These are phyloP conservation scores for Trichothecium sympodiale DNA, from an alignment of 2,329 filamentous ascomycete genomes.

Conservation along the genomic window DNA sequence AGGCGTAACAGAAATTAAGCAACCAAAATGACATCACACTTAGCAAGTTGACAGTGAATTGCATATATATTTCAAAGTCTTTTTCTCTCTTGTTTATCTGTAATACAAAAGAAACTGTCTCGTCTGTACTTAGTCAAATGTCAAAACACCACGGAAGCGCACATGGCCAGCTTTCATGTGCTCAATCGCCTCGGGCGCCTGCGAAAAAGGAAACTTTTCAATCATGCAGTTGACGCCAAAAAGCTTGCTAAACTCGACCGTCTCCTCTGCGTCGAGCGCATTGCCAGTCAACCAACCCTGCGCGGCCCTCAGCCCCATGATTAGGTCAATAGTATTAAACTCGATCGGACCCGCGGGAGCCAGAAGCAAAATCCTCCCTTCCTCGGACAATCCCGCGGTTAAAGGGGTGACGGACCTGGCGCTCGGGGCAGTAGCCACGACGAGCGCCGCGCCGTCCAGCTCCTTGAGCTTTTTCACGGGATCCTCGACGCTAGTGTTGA, in stretches of 20 bases:
- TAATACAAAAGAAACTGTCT: no score
- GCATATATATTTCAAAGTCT: no score
- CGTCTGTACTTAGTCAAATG: no score
- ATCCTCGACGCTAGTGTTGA: constrained; percentile 35
- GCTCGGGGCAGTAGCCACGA: constrained; percentile 46
- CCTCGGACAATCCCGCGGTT: constrained; percentile 32
- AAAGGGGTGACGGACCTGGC: constrained; percentile 36
- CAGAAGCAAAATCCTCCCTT: constrained; percentile 44
- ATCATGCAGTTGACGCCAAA: constrained; percentile 48
- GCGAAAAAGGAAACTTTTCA: constrained; percentile 45
- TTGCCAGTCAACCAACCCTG: constrained; percentile 48
- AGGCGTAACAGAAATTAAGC: no score
- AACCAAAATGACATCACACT: no score
- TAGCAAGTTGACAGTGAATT: no score
- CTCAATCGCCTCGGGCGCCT: constrained; percentile 23
- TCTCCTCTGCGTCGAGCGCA: constrained; percentile 45
- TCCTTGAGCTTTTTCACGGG: constrained; percentile 29
- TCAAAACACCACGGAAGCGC: constrained; percentile 11
- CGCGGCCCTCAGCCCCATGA: constrained; percentile 39
- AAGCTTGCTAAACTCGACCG: constrained; percentile 45
- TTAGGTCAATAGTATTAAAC: constrained; percentile 22
- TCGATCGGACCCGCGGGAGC: constrained; percentile 24
- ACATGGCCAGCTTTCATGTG: constrained; percentile 16
- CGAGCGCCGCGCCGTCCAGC: constrained; percentile 44
- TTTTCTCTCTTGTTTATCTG: no score